These are phyloP conservation scores for Phaeophleospora eucalypticola DNA, from an alignment of 2,329 filamentous ascomycete species.

Conservation along the genomic window DNA sequence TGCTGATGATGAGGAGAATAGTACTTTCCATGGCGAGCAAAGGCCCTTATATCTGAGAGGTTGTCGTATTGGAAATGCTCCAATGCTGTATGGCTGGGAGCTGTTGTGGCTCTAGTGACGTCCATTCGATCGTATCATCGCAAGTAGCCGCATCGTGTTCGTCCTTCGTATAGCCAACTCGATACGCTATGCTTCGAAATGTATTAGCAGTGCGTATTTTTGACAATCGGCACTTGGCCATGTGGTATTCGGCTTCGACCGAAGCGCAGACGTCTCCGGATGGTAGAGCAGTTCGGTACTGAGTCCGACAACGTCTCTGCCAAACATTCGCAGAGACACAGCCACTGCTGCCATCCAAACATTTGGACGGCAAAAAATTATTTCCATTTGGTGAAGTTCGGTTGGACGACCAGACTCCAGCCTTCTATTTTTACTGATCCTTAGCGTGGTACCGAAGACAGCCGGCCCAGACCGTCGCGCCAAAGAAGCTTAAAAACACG, in stretches of 20 bases:
- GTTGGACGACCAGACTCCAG: too few species aligned
- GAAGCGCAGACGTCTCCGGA: not conserved
- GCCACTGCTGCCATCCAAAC: too few species aligned
- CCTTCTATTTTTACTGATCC: too few species aligned
- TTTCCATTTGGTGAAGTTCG: too few species aligned
- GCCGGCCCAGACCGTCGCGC: not conserved
- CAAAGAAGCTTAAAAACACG: too few species aligned
- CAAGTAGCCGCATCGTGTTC: not conserved
- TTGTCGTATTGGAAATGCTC: too few species aligned
- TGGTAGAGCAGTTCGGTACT: too few species aligned
- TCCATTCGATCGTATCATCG: not conserved
- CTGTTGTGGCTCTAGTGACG: not conserved
- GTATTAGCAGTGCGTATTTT: not conserved
- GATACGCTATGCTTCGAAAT: not conserved
- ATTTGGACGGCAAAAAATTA: too few species aligned
- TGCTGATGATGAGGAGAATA: not conserved
- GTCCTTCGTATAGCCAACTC: not conserved
- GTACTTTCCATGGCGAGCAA: not conserved
- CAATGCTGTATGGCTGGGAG: too few species aligned
- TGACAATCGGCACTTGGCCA: not conserved
- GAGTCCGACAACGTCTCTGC: too few species aligned
- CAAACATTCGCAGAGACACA: not conserved
- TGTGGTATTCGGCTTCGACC: not conserved
- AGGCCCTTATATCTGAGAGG: not conserved
- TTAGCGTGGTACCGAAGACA: too few species aligned